Evolutionary conservation across 441 rosid genomes (phyloP).

Genomic region (Bruguiera hainesii): DNA sequence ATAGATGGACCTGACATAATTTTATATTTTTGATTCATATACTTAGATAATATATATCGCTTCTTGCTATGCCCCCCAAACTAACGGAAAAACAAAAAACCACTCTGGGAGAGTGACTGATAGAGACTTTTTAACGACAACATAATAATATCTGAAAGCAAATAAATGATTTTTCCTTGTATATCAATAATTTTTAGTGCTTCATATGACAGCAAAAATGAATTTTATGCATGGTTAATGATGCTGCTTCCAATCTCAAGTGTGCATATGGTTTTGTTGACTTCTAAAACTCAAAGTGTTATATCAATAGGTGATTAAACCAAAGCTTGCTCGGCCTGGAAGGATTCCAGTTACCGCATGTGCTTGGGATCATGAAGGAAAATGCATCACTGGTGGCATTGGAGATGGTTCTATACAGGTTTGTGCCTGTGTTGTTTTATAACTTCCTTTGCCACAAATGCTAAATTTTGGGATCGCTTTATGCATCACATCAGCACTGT

Average conservation of each 20-base stretch:
- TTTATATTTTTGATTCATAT: no score
- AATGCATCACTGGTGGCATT: slow-evolving; percentile 80
- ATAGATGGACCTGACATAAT: not conserved
- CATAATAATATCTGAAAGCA: no score
- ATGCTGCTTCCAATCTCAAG: not conserved
- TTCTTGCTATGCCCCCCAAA: no score
- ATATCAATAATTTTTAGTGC: no score
- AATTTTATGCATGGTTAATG: no score
- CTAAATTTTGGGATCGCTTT: not conserved
- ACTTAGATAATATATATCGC: no score
- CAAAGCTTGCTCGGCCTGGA: slow-evolving; percentile 97
- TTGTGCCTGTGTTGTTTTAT: slow-evolving; percentile 16
- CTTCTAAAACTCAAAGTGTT: not conserved
- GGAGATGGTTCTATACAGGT: slow-evolving; percentile 99
- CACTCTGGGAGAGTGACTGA: no score
- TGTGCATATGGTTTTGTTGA: not conserved
- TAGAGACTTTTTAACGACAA: no score
- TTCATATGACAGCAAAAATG: no score
- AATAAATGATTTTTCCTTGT: no score
- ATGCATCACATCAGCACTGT: not conserved
- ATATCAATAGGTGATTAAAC: slow-evolving; percentile 77
- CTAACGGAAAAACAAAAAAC: no score
- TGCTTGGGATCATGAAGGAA: slow-evolving; percentile 93
- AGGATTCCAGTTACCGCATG: slow-evolving; percentile 92
- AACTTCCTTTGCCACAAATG: not conserved